Evolutionary conservation across 2,329 filamentous ascomycete species (phyloP), one percentile per base, ranked within the genome.

Genomic region (Aureobasidium sp.): DNA sequence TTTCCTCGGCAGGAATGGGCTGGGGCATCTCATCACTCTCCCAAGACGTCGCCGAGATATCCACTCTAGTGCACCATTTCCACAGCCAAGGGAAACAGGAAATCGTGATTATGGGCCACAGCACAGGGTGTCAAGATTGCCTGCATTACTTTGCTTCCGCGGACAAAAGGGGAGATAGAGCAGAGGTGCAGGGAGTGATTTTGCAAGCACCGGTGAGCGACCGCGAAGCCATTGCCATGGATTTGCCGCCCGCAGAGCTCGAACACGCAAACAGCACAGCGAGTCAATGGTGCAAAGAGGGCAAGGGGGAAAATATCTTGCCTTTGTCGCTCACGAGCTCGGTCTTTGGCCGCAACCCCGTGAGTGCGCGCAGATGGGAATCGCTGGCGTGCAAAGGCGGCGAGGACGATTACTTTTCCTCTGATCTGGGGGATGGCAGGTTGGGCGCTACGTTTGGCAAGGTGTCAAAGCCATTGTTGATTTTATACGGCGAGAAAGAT

Each of bases 401-500:
- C 10, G 87, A 89, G 61, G 92, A 96, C 70, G 92, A 96, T 70
- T 90, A 88, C 69, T 96, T 95, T 74, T 92, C 88, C n/a, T 85
- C 84, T 2, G 88, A 94, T 69, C 74, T 94, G n/a, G 72, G 76
- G 0, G 80, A 83, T 43, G 77, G 81, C 33, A 76, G 78, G 19
- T 75, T 91, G 7, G 68, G 73, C 25, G 70, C 70, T 15, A 86
- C 86, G n/a, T 96, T 93, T 80, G 81, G 84, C 3, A 75, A 74
- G 53, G 75, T 90, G 60, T 66, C 60, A 13, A 74, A 73, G n/a
- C 82, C 84, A 1, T 72, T 90, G 0, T 74, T 88, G 64, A 82
- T 89, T 19, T 69, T 91, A 33, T 83, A 84, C 61, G 86, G 86
- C 1, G 85, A 77, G 6, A 73, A 78, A 45, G 89, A 93, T 70